These are phyloP conservation scores for Thyridium curvatum DNA, from an alignment of 2,329 filamentous ascomycete species.

Conservation along the genomic window DNA sequence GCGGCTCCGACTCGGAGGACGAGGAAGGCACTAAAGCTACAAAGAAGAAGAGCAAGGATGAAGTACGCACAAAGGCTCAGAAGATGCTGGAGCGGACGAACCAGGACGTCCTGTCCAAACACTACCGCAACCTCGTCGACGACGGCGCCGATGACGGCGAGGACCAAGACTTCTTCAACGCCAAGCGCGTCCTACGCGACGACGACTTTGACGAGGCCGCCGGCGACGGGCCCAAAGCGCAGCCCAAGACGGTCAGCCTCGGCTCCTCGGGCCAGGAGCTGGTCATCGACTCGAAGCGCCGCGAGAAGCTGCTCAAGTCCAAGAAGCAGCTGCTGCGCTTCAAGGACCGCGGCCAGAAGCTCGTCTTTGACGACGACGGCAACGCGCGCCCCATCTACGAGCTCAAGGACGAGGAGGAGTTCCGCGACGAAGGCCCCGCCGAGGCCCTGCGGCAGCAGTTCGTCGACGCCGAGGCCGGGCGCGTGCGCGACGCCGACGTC, in stretches of 20 bases:
- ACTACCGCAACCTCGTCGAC: conserved; percentile 80
- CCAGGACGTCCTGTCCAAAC: conserved; percentile 88
- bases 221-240: conserved; percentile 30
- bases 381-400: conserved; percentile 81
- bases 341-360: conserved; percentile 77
- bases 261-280: conserved; percentile 59
- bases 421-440: conserved; percentile 67
- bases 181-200: conserved; percentile 80
- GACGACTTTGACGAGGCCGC: conserved; percentile 53
- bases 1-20: conserved; percentile 46
- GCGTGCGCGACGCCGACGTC: conserved; percentile 69
- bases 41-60: conserved; percentile 52
- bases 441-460: conserved; percentile 73
- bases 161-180: conserved; percentile 77
- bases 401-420: conserved; percentile 77
- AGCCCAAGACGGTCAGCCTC: conserved; percentile 55
- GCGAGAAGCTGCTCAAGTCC: conserved; percentile 88
- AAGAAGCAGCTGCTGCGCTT: conserved; percentile 93
- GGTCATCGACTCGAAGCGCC: conserved; percentile 87
- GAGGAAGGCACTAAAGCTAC: conserved; percentile 35
- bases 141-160: conserved; percentile 43
- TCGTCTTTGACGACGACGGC: conserved; percentile 91
- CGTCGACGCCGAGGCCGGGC: conserved; percentile 66
- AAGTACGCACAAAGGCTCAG: conserved; percentile 90
- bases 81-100: conserved; percentile 97